A percentile compares a stretch with the other conserved stretches of the same genome.
phyloP scores from a whole-genome alignment of 1,284 basidiomycete species.

The Ceratobasidium sp. region DNA sequence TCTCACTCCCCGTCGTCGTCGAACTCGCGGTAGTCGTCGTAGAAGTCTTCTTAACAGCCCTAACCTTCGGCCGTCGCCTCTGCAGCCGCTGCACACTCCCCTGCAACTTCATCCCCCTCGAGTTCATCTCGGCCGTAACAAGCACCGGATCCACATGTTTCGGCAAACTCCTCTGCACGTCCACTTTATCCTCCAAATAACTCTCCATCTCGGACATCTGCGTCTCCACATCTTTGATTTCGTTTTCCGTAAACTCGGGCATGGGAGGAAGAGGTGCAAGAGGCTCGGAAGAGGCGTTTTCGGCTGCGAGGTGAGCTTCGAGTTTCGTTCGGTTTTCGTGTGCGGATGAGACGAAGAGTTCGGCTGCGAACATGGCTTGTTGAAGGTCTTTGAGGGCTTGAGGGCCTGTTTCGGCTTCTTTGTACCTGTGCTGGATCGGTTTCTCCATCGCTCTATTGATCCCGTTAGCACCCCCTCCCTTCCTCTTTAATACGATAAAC shows the following conservation, averaged over 20 bases:
- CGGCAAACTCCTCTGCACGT: conserved; percentile 78
- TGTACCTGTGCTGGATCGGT: conserved; percentile 86
- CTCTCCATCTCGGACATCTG: conserved; percentile 77
- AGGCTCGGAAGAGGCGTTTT: conserved; percentile 52
- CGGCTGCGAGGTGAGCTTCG: conserved; percentile 64
- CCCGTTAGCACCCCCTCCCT: not conserved
- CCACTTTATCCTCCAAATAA: conserved; percentile 83
- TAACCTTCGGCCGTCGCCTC: conserved; percentile 68
- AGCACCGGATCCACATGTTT: conserved; percentile 84
- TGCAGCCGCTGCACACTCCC: conserved; percentile 72
- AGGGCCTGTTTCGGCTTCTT: conserved; percentile 80
- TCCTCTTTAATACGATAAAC: conserved; percentile 52
- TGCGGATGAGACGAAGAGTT: conserved; percentile 84
- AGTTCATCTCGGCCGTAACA: conserved; percentile 82
- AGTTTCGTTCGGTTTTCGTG: conserved; percentile 74
- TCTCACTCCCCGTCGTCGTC: not conserved
- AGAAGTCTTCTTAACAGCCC: conserved; percentile 22
- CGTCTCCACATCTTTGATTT: conserved; percentile 78
- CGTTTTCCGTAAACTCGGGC: conserved; percentile 74
- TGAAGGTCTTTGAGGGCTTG: conserved; percentile 71
- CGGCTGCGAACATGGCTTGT: conserved; percentile 66
- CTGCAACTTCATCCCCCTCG: conserved; percentile 81
- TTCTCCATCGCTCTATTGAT: conserved; percentile 73
- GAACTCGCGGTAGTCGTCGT: not conserved
- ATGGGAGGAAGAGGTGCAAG: conserved; percentile 10